Evolutionary conservation across 306 rosid genomes (phyloP), one percentile per base, ranked within the genome.

Genomic region (Acacia melanoxylon): DNA sequence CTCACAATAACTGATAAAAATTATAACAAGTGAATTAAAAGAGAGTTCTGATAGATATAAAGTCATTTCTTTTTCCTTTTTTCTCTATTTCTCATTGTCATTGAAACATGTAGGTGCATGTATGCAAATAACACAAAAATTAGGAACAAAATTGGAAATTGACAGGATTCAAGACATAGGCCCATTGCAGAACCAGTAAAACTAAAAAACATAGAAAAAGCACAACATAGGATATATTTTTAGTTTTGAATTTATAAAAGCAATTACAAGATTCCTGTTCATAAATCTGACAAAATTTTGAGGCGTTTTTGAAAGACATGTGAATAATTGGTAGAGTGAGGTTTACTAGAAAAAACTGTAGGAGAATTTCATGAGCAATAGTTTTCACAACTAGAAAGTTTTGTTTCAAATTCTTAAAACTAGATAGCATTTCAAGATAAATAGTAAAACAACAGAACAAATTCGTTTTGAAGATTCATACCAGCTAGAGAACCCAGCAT

Each of bases 1-100:
- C 87, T 89, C 96, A 49, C 99, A 93, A 82, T 95, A 92, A 72
- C 98, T 95, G 91, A 75, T 24, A 56, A 35, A 13, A 74, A 22
- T 3, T 42, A 8, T 24, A 22, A 62, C 78, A 74, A 27, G 49
- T 9, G 58, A 24, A 31, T 11, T 2, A 46, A 54, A 54, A 54
- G 11, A 46, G 41, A 40, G 13, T 40, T 41, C 31, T 59, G 29
- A 73, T 61, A 56, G 40, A 63, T 17, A 65, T 35, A 58, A 79
- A 27, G 33, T 31, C 8, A 16, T 68, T 24, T 56, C 73, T 68
- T 45, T 45, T 24, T 27, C 48, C 17, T 48, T 10, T 9, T 27
- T 9, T 67, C 48, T 35, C 54, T 48, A 2, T 66, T 68, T 24
- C 52, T 15, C 77, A 68, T 20, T 27, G 78, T 14, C 70, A 73